phyloP scores from a whole-genome alignment of 140 eudicot species.

The Cichorium intybus region DNA sequence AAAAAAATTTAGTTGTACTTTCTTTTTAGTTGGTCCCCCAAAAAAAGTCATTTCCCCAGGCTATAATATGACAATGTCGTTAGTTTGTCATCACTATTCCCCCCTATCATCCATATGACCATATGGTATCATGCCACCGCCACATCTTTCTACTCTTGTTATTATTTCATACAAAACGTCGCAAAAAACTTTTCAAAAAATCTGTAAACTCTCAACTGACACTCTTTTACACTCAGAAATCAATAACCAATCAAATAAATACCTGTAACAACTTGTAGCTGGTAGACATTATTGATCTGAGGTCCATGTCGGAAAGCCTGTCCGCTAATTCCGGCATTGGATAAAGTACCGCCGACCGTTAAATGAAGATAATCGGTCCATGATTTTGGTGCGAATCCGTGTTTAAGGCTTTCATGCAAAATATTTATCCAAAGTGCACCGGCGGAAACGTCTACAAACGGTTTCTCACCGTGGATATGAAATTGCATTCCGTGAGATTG shows the following conservation, averaged over 20 bases:
- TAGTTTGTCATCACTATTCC: conserved; percentile 34
- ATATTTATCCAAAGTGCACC: conserved; percentile 83
- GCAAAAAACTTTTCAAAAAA: conserved; percentile 18
- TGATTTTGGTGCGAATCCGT: conserved; percentile 73
- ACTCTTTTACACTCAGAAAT: background rate
- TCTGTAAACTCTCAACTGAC: conserved; percentile 15
- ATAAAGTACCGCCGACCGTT: conserved; percentile 86
- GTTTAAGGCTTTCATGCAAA: conserved; percentile 65
- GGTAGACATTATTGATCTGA: conserved; percentile 77
- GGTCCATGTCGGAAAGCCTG: conserved; percentile 92
- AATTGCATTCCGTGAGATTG: conserved; percentile 54
- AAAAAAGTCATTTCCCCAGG: conserved; percentile 12
- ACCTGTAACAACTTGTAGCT: conserved; percentile 91
- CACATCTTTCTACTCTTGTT: conserved; percentile 6
- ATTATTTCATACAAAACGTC: conserved; percentile 13
- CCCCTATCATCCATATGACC: conserved; percentile 9
- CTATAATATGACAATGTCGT: conserved; percentile 31
- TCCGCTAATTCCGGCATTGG: conserved; percentile 90
- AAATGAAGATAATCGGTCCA: conserved; percentile 96
- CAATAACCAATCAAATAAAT: conserved; percentile 4
- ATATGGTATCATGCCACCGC: conserved; percentile 19
- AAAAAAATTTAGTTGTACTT: conserved; percentile 31
- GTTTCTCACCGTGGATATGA: conserved; percentile 37
- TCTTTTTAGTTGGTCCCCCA: conserved; percentile 26
- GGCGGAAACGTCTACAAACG: conserved; percentile 79